Evolutionary conservation across 2,329 filamentous ascomycete species (phyloP).

Genomic region (Hymenoscyphus occultus): DNA sequence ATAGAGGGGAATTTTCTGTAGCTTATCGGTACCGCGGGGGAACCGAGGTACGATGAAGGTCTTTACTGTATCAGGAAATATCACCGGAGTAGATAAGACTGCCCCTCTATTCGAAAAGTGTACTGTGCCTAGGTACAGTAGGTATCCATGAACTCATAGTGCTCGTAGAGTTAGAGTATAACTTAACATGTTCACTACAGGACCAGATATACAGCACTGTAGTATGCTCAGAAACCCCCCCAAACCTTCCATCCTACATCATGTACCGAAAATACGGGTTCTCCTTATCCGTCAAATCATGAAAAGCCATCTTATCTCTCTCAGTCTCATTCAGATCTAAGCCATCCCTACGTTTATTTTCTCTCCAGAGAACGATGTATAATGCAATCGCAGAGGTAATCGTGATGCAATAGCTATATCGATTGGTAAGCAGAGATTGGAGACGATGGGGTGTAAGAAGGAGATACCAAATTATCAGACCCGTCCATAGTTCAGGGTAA

Average conservation of each 20-base stretch:
- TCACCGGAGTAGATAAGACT: too few relatives aligned
- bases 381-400: constrained; percentile 55
- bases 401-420: constrained; percentile 61
- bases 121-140: too few relatives aligned
- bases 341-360: constrained; percentile 52
- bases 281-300: constrained; percentile 66
- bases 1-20: too few relatives aligned
- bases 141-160: too few relatives aligned
- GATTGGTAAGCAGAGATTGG: constrained; percentile 15
- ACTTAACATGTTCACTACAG: too few relatives aligned
- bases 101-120: too few relatives aligned
- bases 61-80: too few relatives aligned
- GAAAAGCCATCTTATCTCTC: constrained; percentile 62
- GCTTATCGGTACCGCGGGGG: too few relatives aligned
- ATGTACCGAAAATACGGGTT: constrained; percentile 64
- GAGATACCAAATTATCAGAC: constrained; percentile 58
- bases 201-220: background rate
- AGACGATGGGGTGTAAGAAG: background rate
- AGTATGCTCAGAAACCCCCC: background rate
- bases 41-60: too few relatives aligned
- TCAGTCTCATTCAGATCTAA: constrained; percentile 56
- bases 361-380: constrained; percentile 56
- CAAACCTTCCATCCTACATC: constrained; percentile 12
- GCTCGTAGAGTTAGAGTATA: too few relatives aligned
- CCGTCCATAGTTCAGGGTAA: constrained; percentile 70